Percentiles rank a stretch among this genome's conserved stretches.
These are phyloP conservation scores for Saururus chinensis DNA, from an alignment of 164 flowering plant genomes.

Conservation along the genomic window DNA sequence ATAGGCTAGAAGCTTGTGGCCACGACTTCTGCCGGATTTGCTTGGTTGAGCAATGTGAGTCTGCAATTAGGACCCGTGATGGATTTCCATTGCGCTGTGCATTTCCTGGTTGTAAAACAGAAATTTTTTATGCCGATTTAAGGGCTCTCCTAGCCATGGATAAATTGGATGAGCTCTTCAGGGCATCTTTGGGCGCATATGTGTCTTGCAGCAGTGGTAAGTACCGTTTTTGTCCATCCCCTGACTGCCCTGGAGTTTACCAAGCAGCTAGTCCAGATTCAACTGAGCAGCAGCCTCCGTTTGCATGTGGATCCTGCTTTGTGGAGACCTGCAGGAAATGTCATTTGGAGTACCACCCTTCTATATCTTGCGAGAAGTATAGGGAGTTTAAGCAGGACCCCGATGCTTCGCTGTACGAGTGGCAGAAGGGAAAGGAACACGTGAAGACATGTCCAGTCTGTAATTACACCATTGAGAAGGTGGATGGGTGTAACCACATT, in stretches of 20 bases:
- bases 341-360: constrained; percentile 78
- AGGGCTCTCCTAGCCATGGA: constrained; percentile 41
- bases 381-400: constrained; percentile 72
- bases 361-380: constrained; percentile 65
- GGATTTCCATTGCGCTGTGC: constrained; percentile 67
- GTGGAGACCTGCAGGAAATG: constrained; percentile 77
- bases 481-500: constrained; percentile 88
- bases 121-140: constrained; percentile 47
- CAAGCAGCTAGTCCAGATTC: constrained; percentile 31
- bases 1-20: constrained; percentile 57
- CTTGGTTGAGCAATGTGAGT: constrained; percentile 75
- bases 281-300: constrained; percentile 26
- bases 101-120: constrained; percentile 40
- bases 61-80: constrained; percentile 55
- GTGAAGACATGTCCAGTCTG: constrained; percentile 78
- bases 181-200: constrained; percentile 63
- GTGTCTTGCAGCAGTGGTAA: constrained; percentile 57
- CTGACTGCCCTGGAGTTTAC: constrained; percentile 88
- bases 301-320: constrained; percentile 72
- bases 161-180: constrained; percentile 74
- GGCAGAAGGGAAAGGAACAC: constrained; percentile 69
- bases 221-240: constrained; percentile 81
- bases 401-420: constrained; percentile 60
- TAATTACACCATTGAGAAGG: constrained; percentile 67
- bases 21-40: constrained; percentile 67